A percentile compares a stretch with the other conserved stretches of the same genome.
phyloP scores from a whole-genome alignment of 371 early-diverging fungal species.

The Mycotypha africana region DNA sequence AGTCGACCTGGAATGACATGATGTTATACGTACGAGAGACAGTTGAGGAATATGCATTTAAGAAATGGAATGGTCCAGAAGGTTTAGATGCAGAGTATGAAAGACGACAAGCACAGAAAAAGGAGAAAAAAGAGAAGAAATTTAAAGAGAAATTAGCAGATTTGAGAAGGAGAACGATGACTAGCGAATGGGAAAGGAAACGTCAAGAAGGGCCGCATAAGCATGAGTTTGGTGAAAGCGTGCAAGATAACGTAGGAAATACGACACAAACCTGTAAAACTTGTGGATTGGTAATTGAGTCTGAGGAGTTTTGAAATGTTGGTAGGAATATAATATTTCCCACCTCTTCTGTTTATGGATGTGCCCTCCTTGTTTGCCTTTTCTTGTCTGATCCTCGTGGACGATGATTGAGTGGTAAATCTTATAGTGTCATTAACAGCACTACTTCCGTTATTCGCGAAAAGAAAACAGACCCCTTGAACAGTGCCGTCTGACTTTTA shows the following conservation, averaged over 20 bases:
- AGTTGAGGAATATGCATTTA: conserved; percentile 88
- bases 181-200: conserved; percentile 69
- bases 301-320: conserved; percentile 69
- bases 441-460: too few relatives aligned
- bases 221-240: conserved; percentile 75
- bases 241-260: conserved; percentile 41
- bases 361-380: too few relatives aligned
- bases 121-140: conserved; percentile 75
- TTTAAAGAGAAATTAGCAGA: conserved; percentile 77
- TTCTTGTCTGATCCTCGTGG: too few relatives aligned
- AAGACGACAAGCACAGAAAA: conserved; percentile 75
- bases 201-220: conserved; percentile 63
- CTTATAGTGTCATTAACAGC: too few relatives aligned
- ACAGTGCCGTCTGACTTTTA: too few relatives aligned
- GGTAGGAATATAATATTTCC: too few relatives aligned
- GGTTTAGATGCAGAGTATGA: conserved; percentile 88
- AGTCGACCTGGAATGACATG: conserved; percentile 95
- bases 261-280: conserved; percentile 56
- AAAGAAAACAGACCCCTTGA: too few relatives aligned
- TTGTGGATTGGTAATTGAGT: conserved; percentile 69
- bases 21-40: conserved; percentile 84
- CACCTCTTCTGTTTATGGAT: too few relatives aligned
- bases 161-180: conserved; percentile 78
- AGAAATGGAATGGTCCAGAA: conserved; percentile 90
- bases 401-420: too few relatives aligned